phyloP scores from a whole-genome alignment of 2,329 filamentous ascomycete species.

The Kalmusia sp. region DNA sequence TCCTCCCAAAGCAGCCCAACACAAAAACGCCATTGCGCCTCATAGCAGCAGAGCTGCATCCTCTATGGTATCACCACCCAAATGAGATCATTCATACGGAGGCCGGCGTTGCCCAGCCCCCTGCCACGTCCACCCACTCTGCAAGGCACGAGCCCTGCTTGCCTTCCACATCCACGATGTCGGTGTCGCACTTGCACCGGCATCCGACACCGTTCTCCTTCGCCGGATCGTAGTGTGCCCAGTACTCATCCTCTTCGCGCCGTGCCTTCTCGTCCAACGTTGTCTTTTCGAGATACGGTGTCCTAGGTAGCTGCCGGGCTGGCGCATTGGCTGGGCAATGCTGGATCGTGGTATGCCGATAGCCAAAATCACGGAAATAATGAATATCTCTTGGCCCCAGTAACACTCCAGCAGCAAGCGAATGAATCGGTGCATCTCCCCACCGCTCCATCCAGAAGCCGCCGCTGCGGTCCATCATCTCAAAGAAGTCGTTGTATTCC shows the following conservation, averaged over 20 bases:
- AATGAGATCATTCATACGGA: conserved; percentile 13
- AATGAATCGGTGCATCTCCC: conserved; percentile 98
- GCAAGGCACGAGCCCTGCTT: conserved; percentile 94
- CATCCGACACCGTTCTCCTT: conserved; percentile 98
- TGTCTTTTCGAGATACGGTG: conserved; percentile 82
- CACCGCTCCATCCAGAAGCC: conserved; percentile 99
- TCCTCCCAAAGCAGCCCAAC: neutral
- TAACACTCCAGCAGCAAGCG: conserved; percentile 89
- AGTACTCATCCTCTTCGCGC: conserved; percentile 93
- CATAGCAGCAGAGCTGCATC: conserved; percentile 10
- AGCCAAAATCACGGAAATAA: conserved; percentile 99
- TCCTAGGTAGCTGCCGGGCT: conserved; percentile 79
- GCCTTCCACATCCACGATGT: conserved; percentile 96
- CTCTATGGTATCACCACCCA: conserved; percentile 7
- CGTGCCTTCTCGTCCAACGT: conserved; percentile 83
- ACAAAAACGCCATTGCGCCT: conserved; percentile 6
- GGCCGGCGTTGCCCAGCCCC: conserved; percentile 78
- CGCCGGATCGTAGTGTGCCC: conserved; percentile 83
- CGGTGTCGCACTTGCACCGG: conserved; percentile 94
- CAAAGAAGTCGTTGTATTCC: conserved; percentile 96
- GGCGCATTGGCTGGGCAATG: conserved; percentile 97
- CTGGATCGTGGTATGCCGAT: conserved; percentile 97
- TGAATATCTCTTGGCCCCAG: conserved; percentile 85
- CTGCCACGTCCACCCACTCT: conserved; percentile 97
- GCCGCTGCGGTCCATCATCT: conserved; percentile 98